phyloP scores from a whole-genome alignment of 2,329 filamentous ascomycete species.

The Pseudocercospora vitis region DNA sequence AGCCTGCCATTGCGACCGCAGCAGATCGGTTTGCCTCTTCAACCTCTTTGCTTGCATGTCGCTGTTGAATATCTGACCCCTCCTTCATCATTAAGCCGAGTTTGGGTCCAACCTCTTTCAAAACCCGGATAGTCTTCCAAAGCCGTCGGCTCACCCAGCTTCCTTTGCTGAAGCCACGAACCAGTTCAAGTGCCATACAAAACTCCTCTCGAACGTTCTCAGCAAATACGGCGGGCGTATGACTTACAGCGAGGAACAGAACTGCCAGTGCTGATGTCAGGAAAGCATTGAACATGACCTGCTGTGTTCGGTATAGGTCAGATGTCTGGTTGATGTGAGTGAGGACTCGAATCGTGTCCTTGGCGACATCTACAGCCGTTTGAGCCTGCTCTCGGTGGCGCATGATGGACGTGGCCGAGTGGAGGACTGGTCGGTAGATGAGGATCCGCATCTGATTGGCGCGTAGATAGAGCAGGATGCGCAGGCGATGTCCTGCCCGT shows the following conservation, averaged over 20 bases:
- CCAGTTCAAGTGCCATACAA: slow-evolving; percentile 72
- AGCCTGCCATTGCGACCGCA: slow-evolving; percentile 64
- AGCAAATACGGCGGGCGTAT: slow-evolving; percentile 71
- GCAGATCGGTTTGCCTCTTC: slow-evolving; percentile 60
- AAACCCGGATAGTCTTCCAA: slow-evolving; percentile 69
- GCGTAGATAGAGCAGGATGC: slow-evolving; percentile 80
- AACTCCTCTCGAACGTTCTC: slow-evolving; percentile 70
- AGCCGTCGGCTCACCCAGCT: slow-evolving; percentile 71
- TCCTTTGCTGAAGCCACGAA: slow-evolving; percentile 69
- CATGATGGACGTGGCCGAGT: slow-evolving; percentile 80
- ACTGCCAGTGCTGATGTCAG: slow-evolving; percentile 72
- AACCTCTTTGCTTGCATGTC: slow-evolving; percentile 35
- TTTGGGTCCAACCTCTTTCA: slow-evolving; percentile 70
- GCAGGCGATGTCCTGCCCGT: slow-evolving; percentile 70
- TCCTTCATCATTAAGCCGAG: slow-evolving; percentile 57
- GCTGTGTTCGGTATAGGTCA: slow-evolving; percentile 68
- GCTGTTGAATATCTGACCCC: not conserved
- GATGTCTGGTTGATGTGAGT: slow-evolving; percentile 70
- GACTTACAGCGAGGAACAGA: slow-evolving; percentile 73
- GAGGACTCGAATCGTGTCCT: slow-evolving; percentile 72
- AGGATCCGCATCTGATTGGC: slow-evolving; percentile 88
- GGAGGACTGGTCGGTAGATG: slow-evolving; percentile 82
- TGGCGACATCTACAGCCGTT: slow-evolving; percentile 70
- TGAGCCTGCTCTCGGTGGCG: slow-evolving; percentile 72
- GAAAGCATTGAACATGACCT: slow-evolving; percentile 80